Base-by-base conservation (phyloP, 2,329 filamentous ascomycete genomes). In the Neofusicoccum laricinum region DNA sequence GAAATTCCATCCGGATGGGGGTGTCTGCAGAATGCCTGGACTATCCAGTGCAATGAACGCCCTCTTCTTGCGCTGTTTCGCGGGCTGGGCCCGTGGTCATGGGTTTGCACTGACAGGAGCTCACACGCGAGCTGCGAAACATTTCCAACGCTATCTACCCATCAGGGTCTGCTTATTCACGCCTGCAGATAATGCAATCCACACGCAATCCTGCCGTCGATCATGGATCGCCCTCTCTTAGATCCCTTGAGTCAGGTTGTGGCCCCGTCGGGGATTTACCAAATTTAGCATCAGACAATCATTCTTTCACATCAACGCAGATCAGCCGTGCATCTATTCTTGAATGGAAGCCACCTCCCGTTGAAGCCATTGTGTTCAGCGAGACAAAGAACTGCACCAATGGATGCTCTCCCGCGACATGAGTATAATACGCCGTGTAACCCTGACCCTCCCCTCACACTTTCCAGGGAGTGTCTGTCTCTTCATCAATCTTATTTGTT, bases 271-370 rank as follows among this genome's bases (percentile, higher is more conserved):
- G 30, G 19, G 41, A 14, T 19, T 45, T 34, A 19, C 55, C 55
- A 36, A 59, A 36, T 59, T 32, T 59, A 59, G 55, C 38, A 34
- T 21, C 25, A 34, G n/a, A 59, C 40, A 59, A 59, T 59, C 41
- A 5, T 19, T 46, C 55, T 59, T 59, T 59, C 40, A 59, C 40
- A 21, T 14, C 55, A 59, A 30, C 17, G 38, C 25, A 14, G n/a
- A 46, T 36, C 25, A n/a, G 21, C 3, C 30, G 40, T 59, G 40
- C 19, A 25, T 59, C 55, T 59, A 59, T 45, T 58, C 34, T 46
- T 34, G 53, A 17, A 15, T 34, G 21, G 2, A 15, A 17, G 14
- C 15, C 38, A 19, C 2, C 19, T 14, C 7, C 38, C 21, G 14
- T 30, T 32, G 38, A 61, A 50, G 58, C 45, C 14, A 61, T 50